Evolutionary conservation across 371 early-diverging fungal species (phyloP).

Genomic region (Rhizopus arrhizus): DNA sequence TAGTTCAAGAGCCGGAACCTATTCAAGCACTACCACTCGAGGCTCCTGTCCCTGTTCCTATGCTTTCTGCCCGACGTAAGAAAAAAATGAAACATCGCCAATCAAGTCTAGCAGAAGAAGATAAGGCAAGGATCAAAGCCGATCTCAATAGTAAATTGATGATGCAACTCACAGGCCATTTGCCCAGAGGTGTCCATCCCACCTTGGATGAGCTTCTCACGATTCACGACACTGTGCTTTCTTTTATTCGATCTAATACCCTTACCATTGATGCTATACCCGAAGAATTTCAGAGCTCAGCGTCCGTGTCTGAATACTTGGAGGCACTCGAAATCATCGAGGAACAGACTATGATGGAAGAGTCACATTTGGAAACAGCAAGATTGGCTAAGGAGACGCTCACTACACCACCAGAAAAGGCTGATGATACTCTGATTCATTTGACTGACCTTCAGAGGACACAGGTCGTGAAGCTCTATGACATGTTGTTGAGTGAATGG

Average conservation of each 20-base stretch:
- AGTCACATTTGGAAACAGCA: constrained; percentile 33
- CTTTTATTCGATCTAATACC: constrained; percentile 45
- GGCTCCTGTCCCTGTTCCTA: constrained; percentile 41
- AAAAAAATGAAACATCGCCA: constrained; percentile 34
- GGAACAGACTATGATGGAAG: constrained; percentile 35
- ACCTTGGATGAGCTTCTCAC: constrained; percentile 44
- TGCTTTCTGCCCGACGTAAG: constrained; percentile 37
- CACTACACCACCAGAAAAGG: constrained; percentile 38
- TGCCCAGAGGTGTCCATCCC: constrained; percentile 51
- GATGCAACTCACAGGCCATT: constrained; percentile 52
- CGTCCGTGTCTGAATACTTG: constrained; percentile 38
- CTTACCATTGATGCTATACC: constrained; percentile 47
- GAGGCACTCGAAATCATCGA: constrained; percentile 46
- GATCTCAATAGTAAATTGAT: constrained; percentile 44
- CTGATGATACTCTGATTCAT: constrained; percentile 40
- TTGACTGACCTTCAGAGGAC: constrained; percentile 46
- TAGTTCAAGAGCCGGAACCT: constrained; percentile 2
- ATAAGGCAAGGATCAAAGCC: constrained; percentile 48
- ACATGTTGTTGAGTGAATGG: constrained; percentile 42
- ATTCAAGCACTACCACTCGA: constrained; percentile 8
- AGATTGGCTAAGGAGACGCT: constrained; percentile 32
- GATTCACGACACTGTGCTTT: constrained; percentile 43
- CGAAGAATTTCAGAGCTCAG: constrained; percentile 37
- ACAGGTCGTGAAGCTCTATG: constrained; percentile 38
- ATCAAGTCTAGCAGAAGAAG: constrained; percentile 45